These are phyloP conservation scores for Cutaneotrichosporon sp. DNA, from an alignment of 1,284 basidiomycete species.

Conservation along the genomic window DNA sequence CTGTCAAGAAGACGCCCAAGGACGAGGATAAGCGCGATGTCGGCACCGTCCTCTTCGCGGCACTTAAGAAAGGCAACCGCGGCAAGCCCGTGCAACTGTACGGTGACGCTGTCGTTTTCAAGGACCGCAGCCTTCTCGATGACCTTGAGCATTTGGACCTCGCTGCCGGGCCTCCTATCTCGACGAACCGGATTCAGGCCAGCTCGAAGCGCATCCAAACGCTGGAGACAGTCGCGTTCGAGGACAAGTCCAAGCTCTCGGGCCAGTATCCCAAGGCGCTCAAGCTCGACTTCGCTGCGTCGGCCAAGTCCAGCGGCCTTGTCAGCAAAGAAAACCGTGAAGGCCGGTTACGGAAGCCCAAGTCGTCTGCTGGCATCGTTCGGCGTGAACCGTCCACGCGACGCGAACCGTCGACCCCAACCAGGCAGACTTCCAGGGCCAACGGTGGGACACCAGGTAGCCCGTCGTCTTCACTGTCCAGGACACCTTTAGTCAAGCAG, in stretches of 20 bases:
- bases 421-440: conserved; percentile 12
- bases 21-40: conserved; percentile 27
- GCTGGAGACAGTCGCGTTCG: conserved; percentile 52
- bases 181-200: conserved; percentile 39
- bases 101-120: conserved; percentile 55
- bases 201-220: conserved; percentile 50
- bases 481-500: conserved; percentile 4
- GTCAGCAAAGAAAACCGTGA: conserved; percentile 34
- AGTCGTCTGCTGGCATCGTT: conserved; percentile 12
- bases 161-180: conserved; percentile 54
- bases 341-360: conserved; percentile 31
- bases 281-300: conserved; percentile 48
- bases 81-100: conserved; percentile 54
- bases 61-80: conserved; percentile 55
- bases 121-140: conserved; percentile 54
- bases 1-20: conserved; percentile 15
- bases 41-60: conserved; percentile 42
- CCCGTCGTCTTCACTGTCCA: conserved; percentile 5
- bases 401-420: conserved; percentile 22
- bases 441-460: not conserved
- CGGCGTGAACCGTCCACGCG: not conserved
- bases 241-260: conserved; percentile 50
- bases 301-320: conserved; percentile 42
- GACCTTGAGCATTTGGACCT: conserved; percentile 56
- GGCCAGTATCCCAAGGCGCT: conserved; percentile 45